These are phyloP conservation scores for Alternaria incomplexa DNA, from an alignment of 2,329 filamentous ascomycete species.

Conservation along the genomic window DNA sequence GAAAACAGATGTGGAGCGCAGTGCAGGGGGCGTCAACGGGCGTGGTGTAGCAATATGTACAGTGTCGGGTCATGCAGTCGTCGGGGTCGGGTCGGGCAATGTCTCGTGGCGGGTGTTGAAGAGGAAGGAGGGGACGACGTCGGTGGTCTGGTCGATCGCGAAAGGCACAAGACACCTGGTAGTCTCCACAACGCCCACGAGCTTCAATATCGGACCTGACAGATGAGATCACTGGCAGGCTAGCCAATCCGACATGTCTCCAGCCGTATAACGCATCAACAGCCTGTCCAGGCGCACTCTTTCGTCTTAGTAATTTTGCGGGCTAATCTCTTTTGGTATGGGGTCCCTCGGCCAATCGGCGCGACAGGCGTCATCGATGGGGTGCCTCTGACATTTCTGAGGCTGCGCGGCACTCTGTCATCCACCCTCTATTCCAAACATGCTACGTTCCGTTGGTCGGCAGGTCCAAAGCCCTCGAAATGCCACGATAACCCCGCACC, in stretches of 20 bases:
- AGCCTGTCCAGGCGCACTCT: conserved; percentile 14
- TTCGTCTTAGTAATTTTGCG: conserved; percentile 28
- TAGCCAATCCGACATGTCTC: conserved; percentile 6
- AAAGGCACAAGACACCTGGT: conserved; percentile 15
- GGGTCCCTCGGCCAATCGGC: conserved; percentile 26
- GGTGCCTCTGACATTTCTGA: conserved; percentile 21
- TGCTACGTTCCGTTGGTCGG: conserved; percentile 47
- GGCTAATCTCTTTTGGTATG: conserved; percentile 19
- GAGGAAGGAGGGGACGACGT: conserved; percentile 22
- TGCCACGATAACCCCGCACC: conserved; percentile 12
- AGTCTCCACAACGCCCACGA: conserved; percentile 17
- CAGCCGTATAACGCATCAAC: conserved; percentile 1
- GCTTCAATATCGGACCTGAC: conserved; percentile 10
- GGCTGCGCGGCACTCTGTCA: conserved; percentile 1
- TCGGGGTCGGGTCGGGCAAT: conserved; percentile 9
- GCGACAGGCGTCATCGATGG: conserved; percentile 20
- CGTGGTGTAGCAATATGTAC: conserved; percentile 1
- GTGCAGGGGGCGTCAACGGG: conserved; percentile 10
- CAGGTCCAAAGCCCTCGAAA: conserved; percentile 31
- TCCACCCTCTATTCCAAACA: conserved; percentile 17
- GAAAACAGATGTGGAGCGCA: conserved; percentile 7
- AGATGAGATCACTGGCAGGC: conserved; percentile 1
- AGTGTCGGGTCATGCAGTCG: conserved; percentile 10
- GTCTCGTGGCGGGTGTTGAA: conserved; percentile 17
- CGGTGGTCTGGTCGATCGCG: conserved; percentile 18